Evolutionary conservation across 2,329 filamentous ascomycete genomes (phyloP).

Genomic region (Ustilaginoidea virens): DNA sequence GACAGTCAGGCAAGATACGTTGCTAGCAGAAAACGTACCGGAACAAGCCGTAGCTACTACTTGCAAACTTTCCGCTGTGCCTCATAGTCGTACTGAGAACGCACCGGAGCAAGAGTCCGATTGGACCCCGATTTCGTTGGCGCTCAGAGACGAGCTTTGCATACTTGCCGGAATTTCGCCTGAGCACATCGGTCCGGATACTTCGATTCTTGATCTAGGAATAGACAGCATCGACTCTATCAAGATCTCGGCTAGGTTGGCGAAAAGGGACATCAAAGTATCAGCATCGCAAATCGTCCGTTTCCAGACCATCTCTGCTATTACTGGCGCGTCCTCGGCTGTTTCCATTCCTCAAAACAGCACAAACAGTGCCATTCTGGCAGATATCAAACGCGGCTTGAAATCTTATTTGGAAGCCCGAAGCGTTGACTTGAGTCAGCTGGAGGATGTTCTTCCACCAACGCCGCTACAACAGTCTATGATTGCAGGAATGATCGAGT

Average conservation of each 20-base stretch:
- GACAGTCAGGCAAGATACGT: slow-evolving; percentile 5
- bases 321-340: neutral
- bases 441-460: slow-evolving; percentile 52
- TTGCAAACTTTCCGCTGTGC: too few species aligned
- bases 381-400: slow-evolving; percentile 19
- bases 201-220: slow-evolving; percentile 65
- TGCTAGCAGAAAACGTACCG: too few species aligned
- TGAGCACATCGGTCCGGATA: slow-evolving; percentile 36
- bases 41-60: too few species aligned
- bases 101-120: neutral
- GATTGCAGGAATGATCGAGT: slow-evolving; percentile 66
- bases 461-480: slow-evolving; percentile 81
- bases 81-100: neutral
- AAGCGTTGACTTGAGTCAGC: slow-evolving; percentile 18
- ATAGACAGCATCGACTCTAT: slow-evolving; percentile 89
- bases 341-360: too few species aligned
- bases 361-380: too few species aligned
- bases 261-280: slow-evolving; percentile 40
- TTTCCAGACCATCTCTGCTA: slow-evolving; percentile 45
- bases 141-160: slow-evolving; percentile 47
- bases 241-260: slow-evolving; percentile 62
- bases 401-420: slow-evolving; percentile 19
- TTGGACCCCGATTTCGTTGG: slow-evolving; percentile 22
- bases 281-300: slow-evolving; percentile 67
- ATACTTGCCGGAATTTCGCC: slow-evolving; percentile 38